Base-by-base conservation (phyloP, 805 yeast species). In the Candida anglica region DNA sequence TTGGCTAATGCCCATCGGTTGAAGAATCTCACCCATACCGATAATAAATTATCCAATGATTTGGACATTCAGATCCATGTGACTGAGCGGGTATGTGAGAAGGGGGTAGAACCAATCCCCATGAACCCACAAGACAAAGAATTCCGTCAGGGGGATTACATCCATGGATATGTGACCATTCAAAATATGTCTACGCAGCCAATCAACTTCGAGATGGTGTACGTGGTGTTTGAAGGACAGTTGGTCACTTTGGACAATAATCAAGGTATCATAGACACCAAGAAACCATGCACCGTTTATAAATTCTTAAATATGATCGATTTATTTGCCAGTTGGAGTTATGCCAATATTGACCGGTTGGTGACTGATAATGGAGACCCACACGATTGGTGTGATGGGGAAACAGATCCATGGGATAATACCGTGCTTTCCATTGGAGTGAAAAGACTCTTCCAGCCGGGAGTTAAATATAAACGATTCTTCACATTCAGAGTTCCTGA, bases 321-420 rank as follows among this genome's bases (percentile, higher is more conserved):
- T 38, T 47, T 66, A 18, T 64, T 60, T 50, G 73, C 73, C 6
- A 56, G 63, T 13, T 67, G 72, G 73, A 51, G 67, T 4, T 66
- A 55, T 38, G 69, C 71, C 19, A 63, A 65, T 37, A 66, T 66
- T 19, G 67, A 63, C 38, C 50, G 72, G 36, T 42, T 57, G 16
- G 47, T 56, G 4, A 59, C 68, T 7, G 69, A 62, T 40, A 48
- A 60, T 30, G 67, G 67, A 2, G 64, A 61, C 36, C 68, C 68
- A 9, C 62, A 58, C 41, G 69, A 60, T 50, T 66, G 73, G 73
- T 66, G 73, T 43, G 63, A 54, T 19, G 70, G 71, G 2, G 72
- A 66, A 36, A 59, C 59, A 1, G 72, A 66, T 38, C 69, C 71
- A 3, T 51, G 46, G 33, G 72, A 66, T 42, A 51, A 55, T 37